These are phyloP conservation scores for Penicillium sp. DNA, from an alignment of 2,329 filamentous ascomycete genomes.

Conservation along the genomic window DNA sequence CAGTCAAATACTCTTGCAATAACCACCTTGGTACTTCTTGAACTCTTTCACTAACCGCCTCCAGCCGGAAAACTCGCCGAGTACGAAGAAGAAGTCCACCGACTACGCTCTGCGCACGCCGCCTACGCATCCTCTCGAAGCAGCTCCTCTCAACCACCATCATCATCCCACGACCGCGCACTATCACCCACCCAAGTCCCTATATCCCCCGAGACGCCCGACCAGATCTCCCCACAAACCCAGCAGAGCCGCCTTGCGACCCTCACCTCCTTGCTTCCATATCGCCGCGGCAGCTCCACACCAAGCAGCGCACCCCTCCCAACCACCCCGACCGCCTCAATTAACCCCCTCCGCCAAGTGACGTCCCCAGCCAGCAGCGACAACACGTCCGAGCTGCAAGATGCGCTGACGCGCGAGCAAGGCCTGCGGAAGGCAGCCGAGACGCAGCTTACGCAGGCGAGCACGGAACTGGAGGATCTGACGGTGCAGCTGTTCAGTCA, in stretches of 20 bases:
- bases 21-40: background rate
- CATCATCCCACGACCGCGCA: conserved; percentile 32
- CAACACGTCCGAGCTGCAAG: conserved; percentile 45
- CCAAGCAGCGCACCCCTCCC: conserved; percentile 20
- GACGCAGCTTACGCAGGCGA: conserved; percentile 50
- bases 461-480: conserved; percentile 57
- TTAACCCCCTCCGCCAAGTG: conserved; percentile 10
- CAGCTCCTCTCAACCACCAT: conserved; percentile 27
- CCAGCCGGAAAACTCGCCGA: conserved; percentile 55
- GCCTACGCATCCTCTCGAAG: conserved; percentile 22
- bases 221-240: conserved; percentile 24
- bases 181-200: conserved; percentile 32
- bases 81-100: conserved; percentile 58
- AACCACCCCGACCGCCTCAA: conserved; percentile 10
- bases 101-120: conserved; percentile 38
- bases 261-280: conserved; percentile 38
- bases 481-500: conserved; percentile 57
- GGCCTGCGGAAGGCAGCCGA: conserved; percentile 54
- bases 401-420: conserved; percentile 52
- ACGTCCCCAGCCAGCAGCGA: conserved; percentile 23
- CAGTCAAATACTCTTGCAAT: background rate
- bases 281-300: conserved; percentile 34
- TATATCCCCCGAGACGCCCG: conserved; percentile 20
- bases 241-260: conserved; percentile 36
- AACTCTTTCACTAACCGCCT: conserved; percentile 4